A percentile compares a stretch with the other conserved stretches of the same genome.
phyloP scores from a whole-genome alignment of 2,329 filamentous ascomycete species.

The Exophiala sideris region DNA sequence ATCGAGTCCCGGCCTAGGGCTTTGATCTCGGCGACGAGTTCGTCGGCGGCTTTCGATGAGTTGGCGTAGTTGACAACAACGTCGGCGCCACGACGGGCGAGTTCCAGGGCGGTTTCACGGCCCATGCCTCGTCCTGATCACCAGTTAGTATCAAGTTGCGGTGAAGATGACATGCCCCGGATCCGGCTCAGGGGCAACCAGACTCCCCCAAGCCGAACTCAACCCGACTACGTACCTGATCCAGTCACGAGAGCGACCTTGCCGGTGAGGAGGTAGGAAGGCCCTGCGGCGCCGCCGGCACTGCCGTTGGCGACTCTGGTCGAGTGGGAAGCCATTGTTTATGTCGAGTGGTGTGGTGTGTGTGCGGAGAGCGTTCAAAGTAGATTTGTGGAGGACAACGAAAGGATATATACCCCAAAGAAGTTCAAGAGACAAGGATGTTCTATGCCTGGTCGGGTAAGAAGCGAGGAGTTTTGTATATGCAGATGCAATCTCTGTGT shows the following conservation, averaged over 20 bases:
- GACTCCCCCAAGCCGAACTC: not conserved
- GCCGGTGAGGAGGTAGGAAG: conserved; percentile 40
- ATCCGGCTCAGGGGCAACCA: not conserved
- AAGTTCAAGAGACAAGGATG: too few relatives aligned
- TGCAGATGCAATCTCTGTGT: too few relatives aligned
- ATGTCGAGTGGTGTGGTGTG: too few relatives aligned
- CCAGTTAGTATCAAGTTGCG: conserved; percentile 7
- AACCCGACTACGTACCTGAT: conserved; percentile 24
- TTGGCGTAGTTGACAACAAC: conserved; percentile 51
- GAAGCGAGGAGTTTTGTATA: too few relatives aligned
- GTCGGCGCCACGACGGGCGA: conserved; percentile 39
- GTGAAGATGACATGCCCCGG: conserved; percentile 5
- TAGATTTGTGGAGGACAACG: too few relatives aligned
- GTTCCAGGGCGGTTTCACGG: conserved; percentile 40
- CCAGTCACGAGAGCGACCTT: conserved; percentile 39
- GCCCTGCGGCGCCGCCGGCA: conserved; percentile 15
- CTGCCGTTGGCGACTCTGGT: conserved; percentile 23
- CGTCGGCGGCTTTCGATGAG: conserved; percentile 60
- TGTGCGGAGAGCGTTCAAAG: too few relatives aligned
- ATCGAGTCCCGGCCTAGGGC: conserved; percentile 60
- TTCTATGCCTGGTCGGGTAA: too few relatives aligned
- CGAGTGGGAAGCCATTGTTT: conserved; percentile 1
- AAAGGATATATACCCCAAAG: too few relatives aligned
- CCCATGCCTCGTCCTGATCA: conserved; percentile 40
- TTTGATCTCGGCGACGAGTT: conserved; percentile 65